A percentile compares a stretch with the other conserved stretches of the same genome.
Evolutionary conservation across 1,284 basidiomycete genomes (phyloP).

Genomic region (Omphalotus olearius): DNA sequence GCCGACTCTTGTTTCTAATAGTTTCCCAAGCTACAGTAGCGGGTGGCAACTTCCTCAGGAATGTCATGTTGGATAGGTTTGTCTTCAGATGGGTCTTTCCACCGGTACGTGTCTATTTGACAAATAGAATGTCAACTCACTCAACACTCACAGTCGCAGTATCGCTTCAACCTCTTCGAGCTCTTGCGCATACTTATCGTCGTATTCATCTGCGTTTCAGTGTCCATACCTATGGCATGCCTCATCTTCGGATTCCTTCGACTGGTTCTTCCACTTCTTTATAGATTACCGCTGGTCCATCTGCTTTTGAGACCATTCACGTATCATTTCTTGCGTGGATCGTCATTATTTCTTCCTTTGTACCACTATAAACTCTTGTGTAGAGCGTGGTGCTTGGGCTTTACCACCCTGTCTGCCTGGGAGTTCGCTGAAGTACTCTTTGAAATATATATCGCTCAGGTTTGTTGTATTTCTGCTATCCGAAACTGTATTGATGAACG

Average conservation of each 20-base stretch:
- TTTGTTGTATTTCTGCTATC: not conserved
- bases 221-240: conserved; percentile 35
- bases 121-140: conserved; percentile 1
- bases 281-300: conserved; percentile 47
- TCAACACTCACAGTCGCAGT: conserved; percentile 13
- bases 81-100: conserved; percentile 40
- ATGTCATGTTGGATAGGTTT: conserved; percentile 55
- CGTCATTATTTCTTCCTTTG: conserved; percentile 46
- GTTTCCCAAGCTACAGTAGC: conserved; percentile 47
- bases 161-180: conserved; percentile 23
- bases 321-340: conserved; percentile 56
- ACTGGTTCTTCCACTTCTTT: conserved; percentile 45
- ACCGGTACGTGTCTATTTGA: conserved; percentile 11
- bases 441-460: conserved; percentile 45
- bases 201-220: conserved; percentile 32
- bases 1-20: conserved; percentile 54
- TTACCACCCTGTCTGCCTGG: conserved; percentile 52
- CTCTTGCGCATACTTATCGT: conserved; percentile 34
- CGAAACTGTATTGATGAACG: not conserved
- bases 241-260: conserved; percentile 42
- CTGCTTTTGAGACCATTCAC: conserved; percentile 51
- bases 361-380: conserved; percentile 40
- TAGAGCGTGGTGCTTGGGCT: conserved; percentile 44
- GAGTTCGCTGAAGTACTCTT: conserved; percentile 58
- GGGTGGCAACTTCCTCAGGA: conserved; percentile 44